Conservation (phyloP, 2,329 filamentous ascomycete species). For the Trichoderma hamatum region DNA sequence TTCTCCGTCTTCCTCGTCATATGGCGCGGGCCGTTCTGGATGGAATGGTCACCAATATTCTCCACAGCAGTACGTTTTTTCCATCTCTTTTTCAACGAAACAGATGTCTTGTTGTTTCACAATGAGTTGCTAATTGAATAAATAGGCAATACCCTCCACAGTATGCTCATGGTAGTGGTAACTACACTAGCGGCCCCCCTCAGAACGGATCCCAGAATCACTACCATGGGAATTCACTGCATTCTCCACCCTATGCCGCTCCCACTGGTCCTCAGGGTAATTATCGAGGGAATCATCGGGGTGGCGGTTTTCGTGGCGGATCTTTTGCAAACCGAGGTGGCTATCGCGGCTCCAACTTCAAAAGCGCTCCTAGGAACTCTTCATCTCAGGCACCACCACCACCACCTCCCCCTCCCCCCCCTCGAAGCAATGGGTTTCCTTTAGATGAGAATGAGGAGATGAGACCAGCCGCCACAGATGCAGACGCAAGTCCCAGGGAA, state of each 20-base stretch:
- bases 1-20: constrained; percentile 50
- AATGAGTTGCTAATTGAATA: constrained; percentile 22
- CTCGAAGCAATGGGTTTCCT: constrained; percentile 28
- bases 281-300: constrained; percentile 53
- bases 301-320: constrained; percentile 63
- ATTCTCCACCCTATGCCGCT: constrained; percentile 58
- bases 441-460: constrained; percentile 30
- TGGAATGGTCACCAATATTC: constrained; percentile 45
- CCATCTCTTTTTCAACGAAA: neutral
- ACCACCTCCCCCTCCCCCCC: constrained; percentile 3
- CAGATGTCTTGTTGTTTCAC: neutral
- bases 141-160: constrained; percentile 64
- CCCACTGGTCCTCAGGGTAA: constrained; percentile 55
- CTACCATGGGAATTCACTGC: constrained; percentile 53
- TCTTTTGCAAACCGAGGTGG: constrained; percentile 56
- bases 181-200: constrained; percentile 53
- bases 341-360: constrained; percentile 64
- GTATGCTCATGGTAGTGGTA: constrained; percentile 55
- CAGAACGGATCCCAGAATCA: constrained; percentile 41
- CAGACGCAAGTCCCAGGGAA: constrained; percentile 29
- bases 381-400: constrained; percentile 31
- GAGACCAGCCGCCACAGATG: constrained; percentile 29
- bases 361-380: constrained; percentile 71
- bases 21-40: constrained; percentile 44
- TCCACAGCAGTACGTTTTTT: constrained; percentile 46